A percentile compares a stretch with the other conserved stretches of the same genome.
Evolutionary conservation across 192 early-diverging fungal species (phyloP).

Genomic region (Entomortierella chlamydospora): DNA sequence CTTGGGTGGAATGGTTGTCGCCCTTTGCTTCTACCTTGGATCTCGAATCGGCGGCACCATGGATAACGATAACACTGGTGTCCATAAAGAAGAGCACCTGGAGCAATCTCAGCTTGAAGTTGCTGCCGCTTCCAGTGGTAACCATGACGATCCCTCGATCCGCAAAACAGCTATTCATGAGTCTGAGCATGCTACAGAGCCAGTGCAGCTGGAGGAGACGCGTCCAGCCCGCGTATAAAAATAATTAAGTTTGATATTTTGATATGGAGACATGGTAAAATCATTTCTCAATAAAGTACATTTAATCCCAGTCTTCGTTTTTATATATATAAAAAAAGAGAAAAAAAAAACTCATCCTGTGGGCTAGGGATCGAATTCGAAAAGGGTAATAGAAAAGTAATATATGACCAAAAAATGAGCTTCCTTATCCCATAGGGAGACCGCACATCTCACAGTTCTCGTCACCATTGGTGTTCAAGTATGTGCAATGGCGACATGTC

Average conservation of each 20-base stretch:
- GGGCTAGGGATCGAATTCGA: too few species aligned
- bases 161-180: constrained; percentile 13
- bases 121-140: not conserved
- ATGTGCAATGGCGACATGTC: constrained; percentile 86
- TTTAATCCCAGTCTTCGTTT: not conserved
- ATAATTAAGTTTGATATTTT: not conserved
- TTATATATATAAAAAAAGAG: not conserved
- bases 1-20: constrained; percentile 65
- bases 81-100: constrained; percentile 5
- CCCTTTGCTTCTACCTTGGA: constrained; percentile 31
- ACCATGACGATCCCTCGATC: constrained; percentile 14
- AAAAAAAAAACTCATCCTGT: too few species aligned
- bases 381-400: too few species aligned
- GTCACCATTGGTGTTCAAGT: constrained; percentile 68
- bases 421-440: constrained; percentile 71
- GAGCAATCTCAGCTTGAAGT: not conserved
- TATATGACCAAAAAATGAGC: too few species aligned
- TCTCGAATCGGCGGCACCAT: constrained; percentile 10
- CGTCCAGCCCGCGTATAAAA: constrained; percentile 2
- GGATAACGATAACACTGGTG: constrained; percentile 40
- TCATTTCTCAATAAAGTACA: not conserved
- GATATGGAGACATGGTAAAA: too few species aligned
- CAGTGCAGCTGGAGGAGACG: not conserved
- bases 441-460: constrained; percentile 88
- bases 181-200: not conserved